Base-by-base conservation (phyloP, 2,329 filamentous ascomycete genomes). In the Cladobotryum protrusum region DNA sequence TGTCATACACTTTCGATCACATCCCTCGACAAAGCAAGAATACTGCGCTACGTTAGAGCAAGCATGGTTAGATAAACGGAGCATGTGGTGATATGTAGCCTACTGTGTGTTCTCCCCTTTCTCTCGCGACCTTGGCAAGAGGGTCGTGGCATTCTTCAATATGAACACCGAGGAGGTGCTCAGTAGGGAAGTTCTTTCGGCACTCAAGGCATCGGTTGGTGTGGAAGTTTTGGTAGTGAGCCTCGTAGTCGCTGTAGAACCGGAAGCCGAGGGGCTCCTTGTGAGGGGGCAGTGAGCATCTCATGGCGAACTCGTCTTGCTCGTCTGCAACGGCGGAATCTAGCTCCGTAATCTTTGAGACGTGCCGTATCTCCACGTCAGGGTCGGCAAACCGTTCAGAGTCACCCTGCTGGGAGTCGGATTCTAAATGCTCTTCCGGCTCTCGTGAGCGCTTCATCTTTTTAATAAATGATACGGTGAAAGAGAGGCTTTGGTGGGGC, bases 131-230 rank as follows among this genome's bases (percentile, higher is more conserved):
- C 45, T 81, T 83, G 36, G 81, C 76, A 53, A 97, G 77, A 7
- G 89, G 81, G 68, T 99, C 90, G 67, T 97, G 93, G 57, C 85
- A 88, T 67, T 97, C 93, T 58, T 91, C 83, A 56, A 96, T 91
- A 64, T 99, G 93, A 42, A 97, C 69, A 50, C 78, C 75, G 45
- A 99, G 75, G 48, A 93, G 83, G 64, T 91, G 85, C 34, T 84
- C 78, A 1, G 89, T 90, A 1, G 93, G 93, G 55, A 97, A 89
- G 65, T 96, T 97, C 65, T 81, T 89, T 49, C 79, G 76, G 66
- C 93, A 99, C 61, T 90, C 86, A 9, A 83, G 73, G 64, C 93
- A 99, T 40, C 92, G 82, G 66, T 96, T 91, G 53, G 82, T 80
- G 67, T 97, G 93, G 18, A 78, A 74, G 62, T 88, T 84, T 57